Percentiles rank a stretch among this genome's conserved stretches.
These are phyloP conservation scores for Termitomyces titanicus DNA, from an alignment of 768 basidiomycete species.

Conservation along the genomic window DNA sequence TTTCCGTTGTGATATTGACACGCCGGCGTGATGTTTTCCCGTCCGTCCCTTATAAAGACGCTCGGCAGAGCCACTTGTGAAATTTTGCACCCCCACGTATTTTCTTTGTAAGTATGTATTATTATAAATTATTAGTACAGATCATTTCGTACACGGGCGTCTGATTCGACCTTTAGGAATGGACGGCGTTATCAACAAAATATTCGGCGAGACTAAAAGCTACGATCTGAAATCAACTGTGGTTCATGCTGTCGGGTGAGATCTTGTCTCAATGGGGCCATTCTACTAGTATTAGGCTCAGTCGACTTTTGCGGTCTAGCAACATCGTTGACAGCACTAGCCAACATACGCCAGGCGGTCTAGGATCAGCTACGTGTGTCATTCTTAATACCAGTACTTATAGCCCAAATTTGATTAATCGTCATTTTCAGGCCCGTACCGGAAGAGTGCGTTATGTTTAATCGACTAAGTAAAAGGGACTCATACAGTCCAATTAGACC, in stretches of 20 bases:
- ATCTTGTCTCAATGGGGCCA: background rate
- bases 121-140: too few relatives aligned
- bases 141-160: too few relatives aligned
- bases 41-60: too few relatives aligned
- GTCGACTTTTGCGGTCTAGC: background rate
- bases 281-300: background rate
- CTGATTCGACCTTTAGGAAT: background rate
- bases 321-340: conserved; percentile 4
- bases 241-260: conserved; percentile 4
- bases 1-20: too few relatives aligned
- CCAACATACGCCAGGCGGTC: background rate
- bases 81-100: background rate
- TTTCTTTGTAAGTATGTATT: background rate
- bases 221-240: background rate
- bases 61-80: too few relatives aligned
- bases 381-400: background rate
- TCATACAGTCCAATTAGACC: background rate
- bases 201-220: background rate
- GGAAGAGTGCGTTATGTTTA: background rate
- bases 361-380: conserved; percentile 9
- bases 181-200: background rate
- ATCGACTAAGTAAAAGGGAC: too few relatives aligned
- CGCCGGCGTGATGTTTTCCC: too few relatives aligned
- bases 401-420: background rate
- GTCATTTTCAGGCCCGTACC: background rate